Base-by-base conservation (phyloP, 164 flowering plant genomes). In the Berberis thunbergii region DNA sequence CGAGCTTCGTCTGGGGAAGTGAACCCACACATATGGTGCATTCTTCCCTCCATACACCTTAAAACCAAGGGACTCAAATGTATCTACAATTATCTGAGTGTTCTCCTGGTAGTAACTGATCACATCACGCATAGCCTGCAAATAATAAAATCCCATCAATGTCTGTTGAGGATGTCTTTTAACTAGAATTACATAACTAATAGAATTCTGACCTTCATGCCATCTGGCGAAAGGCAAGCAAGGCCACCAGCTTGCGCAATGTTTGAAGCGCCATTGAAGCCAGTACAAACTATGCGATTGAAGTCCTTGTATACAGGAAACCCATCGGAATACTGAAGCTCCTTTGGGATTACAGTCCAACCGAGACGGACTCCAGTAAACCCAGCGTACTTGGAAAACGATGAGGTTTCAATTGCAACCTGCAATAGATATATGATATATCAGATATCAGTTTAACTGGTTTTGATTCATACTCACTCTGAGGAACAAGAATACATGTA, bases 21-120 rank as follows among this genome's bases (percentile, higher is more conserved):
- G 90, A 9, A 91, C 87, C 98, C 98, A 94, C 53, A 87, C 88
- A 69, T 91, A 88, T 6, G 98, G 98, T 6, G 98, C 97, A 77
- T 86, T 87, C 80, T 72, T 78, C 39, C 96, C 97, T 64, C 95
- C 96, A 62, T 86, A 87, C 2, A 85, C 96, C 1, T 83, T 79
- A 62, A 84, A 89, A 43, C 96, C 97, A 52, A 94, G 88, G 1
- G 97, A 89, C 48, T 69, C 76, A 59, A 94, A 94, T 45, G 97
- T 85, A 39, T 94, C 97, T 69, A 82, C 69, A 66, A 93, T 84
- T 53, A 88, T 86, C 6, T 75, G 46, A 2, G 97, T 81, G 72
- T 94, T 91, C 61, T 86, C 97, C 73, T 85, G 86, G 85, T 94
- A 94, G 78, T 84, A 91, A 54, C 84, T 79, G 44, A 91, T 70